Conservation (phyloP, 805 yeast genomes). For the Metschnikowia chrysomelidarum region DNA sequence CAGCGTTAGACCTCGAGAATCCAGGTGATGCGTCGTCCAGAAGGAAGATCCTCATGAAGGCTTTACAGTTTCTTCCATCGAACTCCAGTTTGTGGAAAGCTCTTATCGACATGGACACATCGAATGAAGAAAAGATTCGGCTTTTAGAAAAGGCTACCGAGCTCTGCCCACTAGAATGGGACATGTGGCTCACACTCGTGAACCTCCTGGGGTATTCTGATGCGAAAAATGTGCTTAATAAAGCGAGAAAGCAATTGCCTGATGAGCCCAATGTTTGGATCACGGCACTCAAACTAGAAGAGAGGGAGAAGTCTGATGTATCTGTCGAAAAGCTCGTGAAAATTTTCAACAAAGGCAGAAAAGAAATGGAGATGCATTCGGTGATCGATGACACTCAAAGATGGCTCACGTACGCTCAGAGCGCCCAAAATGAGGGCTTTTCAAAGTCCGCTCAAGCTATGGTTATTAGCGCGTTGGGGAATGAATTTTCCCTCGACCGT, state of each 20-base stretch:
- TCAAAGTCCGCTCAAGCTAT: constrained; percentile 53
- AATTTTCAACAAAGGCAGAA: constrained; percentile 49
- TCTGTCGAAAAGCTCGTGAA: constrained; percentile 46
- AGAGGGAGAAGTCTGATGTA: constrained; percentile 44
- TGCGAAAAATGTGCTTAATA: constrained; percentile 54
- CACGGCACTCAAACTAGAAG: constrained; percentile 65
- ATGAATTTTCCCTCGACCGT: constrained; percentile 14
- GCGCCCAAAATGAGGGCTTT: constrained; percentile 49
- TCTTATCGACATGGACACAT: constrained; percentile 59
- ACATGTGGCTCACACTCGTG: constrained; percentile 63
- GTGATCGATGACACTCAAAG: constrained; percentile 25
- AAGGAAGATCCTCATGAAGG: constrained; percentile 63
- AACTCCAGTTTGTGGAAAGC: constrained; percentile 65
- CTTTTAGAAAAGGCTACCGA: constrained; percentile 66
- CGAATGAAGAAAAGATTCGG: constrained; percentile 45
- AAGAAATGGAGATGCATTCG: constrained; percentile 34
- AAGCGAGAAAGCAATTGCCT: constrained; percentile 51
- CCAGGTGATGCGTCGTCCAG: constrained; percentile 47
- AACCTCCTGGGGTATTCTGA: constrained; percentile 43
- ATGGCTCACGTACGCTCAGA: constrained; percentile 59
- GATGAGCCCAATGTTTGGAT: constrained; percentile 52
- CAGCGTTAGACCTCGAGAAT: constrained; percentile 63
- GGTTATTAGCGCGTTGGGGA: constrained; percentile 39
- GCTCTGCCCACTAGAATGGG: constrained; percentile 61
- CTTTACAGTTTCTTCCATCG: constrained; percentile 61